These are phyloP conservation scores for Leucosporidium yakuticum DNA, from an alignment of 768 basidiomycete genomes.

Conservation along the genomic window DNA sequence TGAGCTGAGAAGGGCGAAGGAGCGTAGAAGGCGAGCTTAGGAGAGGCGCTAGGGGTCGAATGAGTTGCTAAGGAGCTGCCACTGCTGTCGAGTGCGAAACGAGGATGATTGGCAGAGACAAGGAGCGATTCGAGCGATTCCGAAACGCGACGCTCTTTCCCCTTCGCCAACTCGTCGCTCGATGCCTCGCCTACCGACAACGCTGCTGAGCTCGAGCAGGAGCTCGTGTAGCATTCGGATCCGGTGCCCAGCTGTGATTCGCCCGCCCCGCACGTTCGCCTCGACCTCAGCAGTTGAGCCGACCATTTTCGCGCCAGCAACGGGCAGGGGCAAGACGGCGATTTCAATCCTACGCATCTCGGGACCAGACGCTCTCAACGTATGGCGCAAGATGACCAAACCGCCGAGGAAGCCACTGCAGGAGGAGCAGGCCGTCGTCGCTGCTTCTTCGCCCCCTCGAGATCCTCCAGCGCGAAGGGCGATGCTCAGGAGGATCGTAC, in stretches of 20 bases:
- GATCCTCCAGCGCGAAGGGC: slow-evolving; percentile 61
- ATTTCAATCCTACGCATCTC: slow-evolving; percentile 77
- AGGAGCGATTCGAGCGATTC: too few species aligned
- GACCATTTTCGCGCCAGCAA: slow-evolving; percentile 83
- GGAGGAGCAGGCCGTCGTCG: not conserved
- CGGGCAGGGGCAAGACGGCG: slow-evolving; percentile 77
- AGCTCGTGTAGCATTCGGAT: not conserved
- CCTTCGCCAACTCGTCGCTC: too few species aligned
- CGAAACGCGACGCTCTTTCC: too few species aligned
- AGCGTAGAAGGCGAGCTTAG: too few species aligned
- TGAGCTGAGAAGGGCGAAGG: not conserved
- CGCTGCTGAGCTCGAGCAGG: too few species aligned
- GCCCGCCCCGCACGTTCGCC: not conserved
- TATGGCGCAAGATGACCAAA: slow-evolving; percentile 49
- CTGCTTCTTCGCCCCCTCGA: too few species aligned
- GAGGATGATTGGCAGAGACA: too few species aligned
- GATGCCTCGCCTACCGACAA: too few species aligned
- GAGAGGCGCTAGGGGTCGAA: too few species aligned
- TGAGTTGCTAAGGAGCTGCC: too few species aligned
- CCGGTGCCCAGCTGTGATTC: not conserved
- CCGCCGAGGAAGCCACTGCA: slow-evolving; percentile 16
- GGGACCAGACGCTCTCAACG: slow-evolving; percentile 62
- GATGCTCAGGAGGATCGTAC: slow-evolving; percentile 62
- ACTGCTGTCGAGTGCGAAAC: too few species aligned
- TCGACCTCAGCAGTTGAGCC: slow-evolving; percentile 10